Evolutionary conservation across 805 yeast species (phyloP), one percentile per base, ranked within the genome.

Genomic region (Naumovozyma dairenensis): DNA sequence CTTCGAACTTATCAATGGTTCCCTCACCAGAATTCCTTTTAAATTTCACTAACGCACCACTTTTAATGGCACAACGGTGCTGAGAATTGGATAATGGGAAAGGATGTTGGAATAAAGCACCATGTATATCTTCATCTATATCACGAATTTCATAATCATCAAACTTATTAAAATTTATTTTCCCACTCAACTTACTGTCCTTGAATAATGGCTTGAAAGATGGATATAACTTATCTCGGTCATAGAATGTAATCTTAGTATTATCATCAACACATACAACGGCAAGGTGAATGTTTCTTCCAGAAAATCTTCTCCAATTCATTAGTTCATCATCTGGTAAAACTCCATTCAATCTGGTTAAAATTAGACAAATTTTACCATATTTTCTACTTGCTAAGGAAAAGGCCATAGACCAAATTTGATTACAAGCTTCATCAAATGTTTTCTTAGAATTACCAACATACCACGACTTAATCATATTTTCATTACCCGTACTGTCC

Each of bases 271-370:
- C 84, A 7, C 87, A 73, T 6, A 80, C 67, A 9, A 82, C 86
- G 19, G 82, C 72, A 44, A 81, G 57, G 4, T 79, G 74, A 13
- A 82, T 57, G 29, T 70, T 70, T 36, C 66, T 65, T 29, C 77
- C 66, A 9, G 86, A 77, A 18, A 81, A 57, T 37, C 85, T 59
- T 53, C 82, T 77, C 87, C 92, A 79, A 49, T 80, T 83, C 33
- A 80, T 67, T 31, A 82, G 59, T 50, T 82, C 93, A 53, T 82
- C 92, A 55, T 82, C 93, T 0, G 87, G 85, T 25, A 82, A 71
- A 35, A 80, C 72, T 40, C 82, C 80, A 46, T 77, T 77, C 33
- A 80, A 55, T 43, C 93, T 65, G 0, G 92, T 78, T 31, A 82
- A 57, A 2, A 81, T 76, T 43, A 81, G 62, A 44, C 74, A 79